Percentiles rank a stretch among this genome's conserved stretches.
phyloP scores from a whole-genome alignment of 23 red algal genomes.

The Gracilaria gracilis region DNA sequence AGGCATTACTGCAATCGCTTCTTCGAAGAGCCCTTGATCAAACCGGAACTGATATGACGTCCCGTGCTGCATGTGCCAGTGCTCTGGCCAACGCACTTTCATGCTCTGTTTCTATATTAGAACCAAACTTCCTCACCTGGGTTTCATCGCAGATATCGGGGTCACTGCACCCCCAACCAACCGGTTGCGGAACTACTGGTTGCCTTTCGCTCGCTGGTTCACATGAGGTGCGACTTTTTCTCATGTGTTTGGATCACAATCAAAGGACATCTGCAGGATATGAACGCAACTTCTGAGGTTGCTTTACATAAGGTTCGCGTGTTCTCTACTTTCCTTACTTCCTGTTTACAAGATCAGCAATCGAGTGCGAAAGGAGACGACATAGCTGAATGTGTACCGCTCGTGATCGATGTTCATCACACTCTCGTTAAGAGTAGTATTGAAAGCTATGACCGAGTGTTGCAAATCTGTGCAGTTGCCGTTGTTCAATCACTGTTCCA shows the following conservation, averaged over 20 bases:
- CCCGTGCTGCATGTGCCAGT: conserved; percentile 29
- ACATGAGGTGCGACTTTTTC: conserved; percentile 14
- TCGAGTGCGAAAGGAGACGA: not conserved
- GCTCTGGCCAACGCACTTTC: conserved; percentile 40
- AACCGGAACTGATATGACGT: conserved; percentile 24
- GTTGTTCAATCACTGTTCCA: conserved; percentile 14
- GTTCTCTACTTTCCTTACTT: conserved; percentile 15
- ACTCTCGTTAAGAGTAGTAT: conserved; percentile 3
- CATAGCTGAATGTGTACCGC: not conserved
- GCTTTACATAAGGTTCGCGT: conserved; percentile 5
- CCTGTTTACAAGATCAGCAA: not conserved
- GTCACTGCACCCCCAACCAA: conserved; percentile 1
- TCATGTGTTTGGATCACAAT: not conserved
- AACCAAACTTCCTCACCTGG: not conserved
- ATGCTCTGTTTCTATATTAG: not conserved
- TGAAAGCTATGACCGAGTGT: not conserved
- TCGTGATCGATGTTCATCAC: conserved; percentile 2
- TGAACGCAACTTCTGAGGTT: not conserved
- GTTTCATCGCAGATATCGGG: not conserved
- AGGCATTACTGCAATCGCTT: not conserved
- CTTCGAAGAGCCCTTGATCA: conserved; percentile 16
- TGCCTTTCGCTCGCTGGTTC: conserved; percentile 29
- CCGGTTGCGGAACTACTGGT: conserved; percentile 22
- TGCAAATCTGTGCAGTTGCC: not conserved
- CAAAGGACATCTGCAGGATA: not conserved